Conservation (phyloP, 768 basidiomycete species). For the Boletus vinaceobasis region DNA sequence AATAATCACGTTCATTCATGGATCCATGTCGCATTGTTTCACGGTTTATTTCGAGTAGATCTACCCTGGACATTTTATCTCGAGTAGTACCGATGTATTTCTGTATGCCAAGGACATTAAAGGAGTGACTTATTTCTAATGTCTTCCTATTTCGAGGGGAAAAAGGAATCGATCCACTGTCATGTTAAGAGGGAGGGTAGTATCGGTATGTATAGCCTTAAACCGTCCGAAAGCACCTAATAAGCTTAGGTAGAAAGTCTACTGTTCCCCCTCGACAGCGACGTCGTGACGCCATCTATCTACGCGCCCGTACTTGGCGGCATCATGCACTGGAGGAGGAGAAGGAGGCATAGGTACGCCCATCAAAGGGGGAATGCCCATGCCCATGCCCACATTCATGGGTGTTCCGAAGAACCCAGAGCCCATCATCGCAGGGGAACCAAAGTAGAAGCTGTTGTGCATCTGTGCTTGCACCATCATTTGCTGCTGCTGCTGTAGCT, state of each 20-base stretch:
- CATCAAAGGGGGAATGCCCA: constrained; percentile 48
- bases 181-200: background rate
- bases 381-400: constrained; percentile 43
- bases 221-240: constrained; percentile 5
- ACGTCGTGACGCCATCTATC: constrained; percentile 83
- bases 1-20: constrained; percentile 27
- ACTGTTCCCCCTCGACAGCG: constrained; percentile 59
- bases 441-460: constrained; percentile 73
- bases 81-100: constrained; percentile 35
- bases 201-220: background rate
- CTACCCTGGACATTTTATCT: constrained; percentile 30
- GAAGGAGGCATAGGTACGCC: constrained; percentile 42
- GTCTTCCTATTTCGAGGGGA: background rate
- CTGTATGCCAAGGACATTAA: constrained; percentile 33
- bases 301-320: constrained; percentile 64
- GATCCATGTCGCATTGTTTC: constrained; percentile 33
- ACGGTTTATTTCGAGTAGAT: constrained; percentile 37
- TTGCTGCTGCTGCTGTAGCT: constrained; percentile 49
- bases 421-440: constrained; percentile 61
- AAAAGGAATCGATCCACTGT: background rate
- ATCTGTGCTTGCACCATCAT: constrained; percentile 77
- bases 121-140: constrained; percentile 36
- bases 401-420: constrained; percentile 66
- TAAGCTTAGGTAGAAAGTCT: constrained; percentile 14
- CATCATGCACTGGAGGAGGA: constrained; percentile 62